These are phyloP conservation scores for Fistulinella prunicolor DNA, from an alignment of 768 basidiomycete genomes.

Conservation along the genomic window DNA sequence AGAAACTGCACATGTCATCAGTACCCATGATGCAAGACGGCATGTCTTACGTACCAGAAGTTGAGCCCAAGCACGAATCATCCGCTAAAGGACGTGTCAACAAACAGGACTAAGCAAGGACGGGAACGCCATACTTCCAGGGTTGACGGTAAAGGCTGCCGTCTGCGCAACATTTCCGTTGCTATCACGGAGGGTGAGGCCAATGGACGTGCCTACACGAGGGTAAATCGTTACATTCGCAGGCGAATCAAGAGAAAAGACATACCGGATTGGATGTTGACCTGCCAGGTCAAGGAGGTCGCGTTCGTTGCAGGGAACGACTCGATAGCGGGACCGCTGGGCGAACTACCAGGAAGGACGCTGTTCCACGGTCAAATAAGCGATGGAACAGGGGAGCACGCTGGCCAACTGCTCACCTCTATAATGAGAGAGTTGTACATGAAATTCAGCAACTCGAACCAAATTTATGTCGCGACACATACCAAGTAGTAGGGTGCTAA, in stretches of 20 bases:
- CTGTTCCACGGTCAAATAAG: slow-evolving; percentile 32
- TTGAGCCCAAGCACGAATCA: slow-evolving; percentile 33
- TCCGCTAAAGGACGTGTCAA: slow-evolving; percentile 29
- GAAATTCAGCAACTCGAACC: not conserved
- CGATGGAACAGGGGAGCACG: not conserved
- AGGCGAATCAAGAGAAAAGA: not conserved
- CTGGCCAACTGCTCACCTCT: slow-evolving; percentile 37
- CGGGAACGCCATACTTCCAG: slow-evolving; percentile 45
- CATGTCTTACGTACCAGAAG: slow-evolving; percentile 22
- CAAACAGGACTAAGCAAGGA: not conserved
- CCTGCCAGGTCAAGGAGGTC: slow-evolving; percentile 52
- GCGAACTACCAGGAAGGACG: slow-evolving; percentile 49
- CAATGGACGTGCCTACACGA: slow-evolving; percentile 47
- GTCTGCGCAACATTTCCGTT: slow-evolving; percentile 50
- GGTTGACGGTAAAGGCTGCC: slow-evolving; percentile 48
- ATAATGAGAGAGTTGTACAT: not conserved
- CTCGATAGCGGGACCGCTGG: slow-evolving; percentile 43
- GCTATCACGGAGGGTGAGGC: slow-evolving; percentile 58
- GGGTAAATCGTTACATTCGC: not conserved
- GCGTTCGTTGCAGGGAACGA: slow-evolving; percentile 41
- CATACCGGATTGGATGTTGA: slow-evolving; percentile 47
- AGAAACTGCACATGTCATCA: slow-evolving; percentile 19
- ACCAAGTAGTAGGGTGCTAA: slow-evolving; percentile 67
- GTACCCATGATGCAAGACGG: slow-evolving; percentile 8
- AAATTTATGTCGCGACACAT: slow-evolving; percentile 27